Percentiles rank a stretch among this genome's conserved stretches.
Conservation (phyloP, 2,329 filamentous ascomycete genomes). For the Basipetospora sp. region DNA sequence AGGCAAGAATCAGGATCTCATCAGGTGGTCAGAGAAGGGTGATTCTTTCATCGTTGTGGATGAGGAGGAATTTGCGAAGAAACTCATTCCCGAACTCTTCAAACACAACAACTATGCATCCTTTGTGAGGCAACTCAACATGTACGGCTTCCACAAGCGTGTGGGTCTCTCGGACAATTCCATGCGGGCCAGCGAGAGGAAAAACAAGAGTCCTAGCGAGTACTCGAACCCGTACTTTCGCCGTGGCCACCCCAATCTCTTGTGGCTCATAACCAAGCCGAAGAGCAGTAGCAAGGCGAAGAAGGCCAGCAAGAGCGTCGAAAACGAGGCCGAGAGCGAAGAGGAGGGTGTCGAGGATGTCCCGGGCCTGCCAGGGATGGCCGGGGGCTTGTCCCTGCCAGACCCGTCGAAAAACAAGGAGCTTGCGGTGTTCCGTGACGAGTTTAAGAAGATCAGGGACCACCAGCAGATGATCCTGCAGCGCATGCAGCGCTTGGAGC, state of each 20-base stretch:
- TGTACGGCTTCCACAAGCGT: constrained; percentile 96
- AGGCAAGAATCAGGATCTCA: constrained; percentile 74
- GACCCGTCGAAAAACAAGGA: constrained; percentile 50
- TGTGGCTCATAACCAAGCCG: constrained; percentile 94
- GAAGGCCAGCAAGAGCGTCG: constrained; percentile 49
- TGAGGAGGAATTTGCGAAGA: constrained; percentile 96
- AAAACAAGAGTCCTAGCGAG: constrained; percentile 95
- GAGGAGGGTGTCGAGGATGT: constrained; percentile 31
- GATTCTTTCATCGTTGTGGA: constrained; percentile 94
- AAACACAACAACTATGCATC: constrained; percentile 98
- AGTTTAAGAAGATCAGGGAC: constrained; percentile 67
- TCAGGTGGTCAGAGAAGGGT: constrained; percentile 91
- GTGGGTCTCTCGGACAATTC: constrained; percentile 90
- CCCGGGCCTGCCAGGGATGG: constrained; percentile 2
- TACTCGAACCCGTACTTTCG: constrained; percentile 96
- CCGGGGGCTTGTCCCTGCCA: constrained; percentile 5
- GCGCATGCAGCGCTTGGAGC: constrained; percentile 67
- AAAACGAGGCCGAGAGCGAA: constrained; percentile 58
- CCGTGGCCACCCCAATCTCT: constrained; percentile 74
- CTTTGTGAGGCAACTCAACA: constrained; percentile 88
- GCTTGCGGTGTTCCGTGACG: constrained; percentile 59
- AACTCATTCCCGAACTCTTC: constrained; percentile 90
- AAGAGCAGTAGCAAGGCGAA: constrained; percentile 53
- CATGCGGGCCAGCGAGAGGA: constrained; percentile 90
- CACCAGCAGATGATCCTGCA: constrained; percentile 76